Base-by-base conservation (phyloP, 495 filamentous ascomycete species). In the Penicillium pancosmium region DNA sequence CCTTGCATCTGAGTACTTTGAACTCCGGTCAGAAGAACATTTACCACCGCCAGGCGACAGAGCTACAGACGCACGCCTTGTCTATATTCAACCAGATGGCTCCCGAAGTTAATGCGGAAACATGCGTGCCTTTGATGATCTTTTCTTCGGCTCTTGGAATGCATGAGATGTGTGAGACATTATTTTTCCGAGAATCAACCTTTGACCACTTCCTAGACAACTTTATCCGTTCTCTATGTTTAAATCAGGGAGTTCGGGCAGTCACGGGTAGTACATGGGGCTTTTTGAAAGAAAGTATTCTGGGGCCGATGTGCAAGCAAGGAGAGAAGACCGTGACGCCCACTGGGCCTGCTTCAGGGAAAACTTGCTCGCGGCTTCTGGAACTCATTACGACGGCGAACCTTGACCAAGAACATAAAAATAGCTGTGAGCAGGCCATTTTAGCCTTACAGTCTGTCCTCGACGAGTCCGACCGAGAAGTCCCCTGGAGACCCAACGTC, bases 111-210 rank as follows among this genome's bases (percentile, higher is more conserved):
- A 35, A 55, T 21, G 18, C 34, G 38, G 66, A 76, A 4, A 79
- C 68, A n/a, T 77, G 80, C 44, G 59, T 79, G 7, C 68, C 78
- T 0, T 53, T 72, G 3, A 79, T 83, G 47, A 48, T 85, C n/a
- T 86, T 84, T 55, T 78, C 81, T 1, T 65, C 68, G 1, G 10
- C 77, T 11, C 49, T 84, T 0, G 81, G 78, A 0, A 52, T 80
- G 10, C 78, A 83, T 38, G 64, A 74, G 27, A 75, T 86, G 34
- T 80, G 69, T 66, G 78, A 84, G 46, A 70, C 66, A 3, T 38
- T 66, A 0, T 43, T 66, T 33, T 67, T 65, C 44, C 63, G 69
- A 6, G 59, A 60, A 9, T 11, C 54, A 25, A 25, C 0, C n/a
- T 78, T 79, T 19, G 54, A 60, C 0, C 43, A 47, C 0, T 76